Conservation (phyloP, 1,284 basidiomycete species). For the Rhodotorula mucilaginosa region DNA sequence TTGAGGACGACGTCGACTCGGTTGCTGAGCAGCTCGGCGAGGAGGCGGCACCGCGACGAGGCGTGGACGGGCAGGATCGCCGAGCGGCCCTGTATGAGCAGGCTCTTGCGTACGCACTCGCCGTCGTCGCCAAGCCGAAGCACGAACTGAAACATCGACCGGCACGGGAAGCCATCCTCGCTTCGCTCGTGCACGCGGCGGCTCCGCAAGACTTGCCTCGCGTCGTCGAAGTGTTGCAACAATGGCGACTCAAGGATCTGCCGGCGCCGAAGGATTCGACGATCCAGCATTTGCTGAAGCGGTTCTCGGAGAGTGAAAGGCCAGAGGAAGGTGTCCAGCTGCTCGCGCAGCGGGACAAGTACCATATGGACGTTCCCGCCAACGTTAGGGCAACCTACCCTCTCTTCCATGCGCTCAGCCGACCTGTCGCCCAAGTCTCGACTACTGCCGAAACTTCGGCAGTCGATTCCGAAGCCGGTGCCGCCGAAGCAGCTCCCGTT, state of each 20-base stretch:
- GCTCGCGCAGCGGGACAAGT: slow-evolving; percentile 8
- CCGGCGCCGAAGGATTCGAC: not conserved
- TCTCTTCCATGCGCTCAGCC: slow-evolving; percentile 11
- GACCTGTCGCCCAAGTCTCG: not conserved
- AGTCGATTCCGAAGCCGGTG: not conserved
- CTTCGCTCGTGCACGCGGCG: not conserved
- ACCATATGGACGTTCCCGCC: slow-evolving; percentile 11
- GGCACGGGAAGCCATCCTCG: not conserved
- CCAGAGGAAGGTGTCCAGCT: slow-evolving; percentile 6
- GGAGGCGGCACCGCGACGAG: not conserved
- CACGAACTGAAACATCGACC: not conserved
- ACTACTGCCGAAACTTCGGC: not conserved
- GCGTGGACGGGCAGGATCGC: not conserved
- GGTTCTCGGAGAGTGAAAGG: slow-evolving; percentile 5
- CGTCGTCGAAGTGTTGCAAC: not conserved
- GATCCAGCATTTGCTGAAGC: slow-evolving; percentile 1
- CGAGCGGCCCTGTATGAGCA: not conserved
- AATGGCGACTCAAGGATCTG: slow-evolving; percentile 1
- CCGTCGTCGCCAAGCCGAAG: not conserved
- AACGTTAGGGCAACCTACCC: slow-evolving; percentile 8
- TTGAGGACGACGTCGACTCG: slow-evolving; percentile 18
- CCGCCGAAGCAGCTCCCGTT: not conserved
- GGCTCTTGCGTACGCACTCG: not conserved
- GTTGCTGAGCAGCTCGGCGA: not conserved
- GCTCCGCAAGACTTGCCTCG: not conserved